Evolutionary conservation across 148 eudicot genomes (phyloP).

Genomic region (Rhododendron griersonianum): DNA sequence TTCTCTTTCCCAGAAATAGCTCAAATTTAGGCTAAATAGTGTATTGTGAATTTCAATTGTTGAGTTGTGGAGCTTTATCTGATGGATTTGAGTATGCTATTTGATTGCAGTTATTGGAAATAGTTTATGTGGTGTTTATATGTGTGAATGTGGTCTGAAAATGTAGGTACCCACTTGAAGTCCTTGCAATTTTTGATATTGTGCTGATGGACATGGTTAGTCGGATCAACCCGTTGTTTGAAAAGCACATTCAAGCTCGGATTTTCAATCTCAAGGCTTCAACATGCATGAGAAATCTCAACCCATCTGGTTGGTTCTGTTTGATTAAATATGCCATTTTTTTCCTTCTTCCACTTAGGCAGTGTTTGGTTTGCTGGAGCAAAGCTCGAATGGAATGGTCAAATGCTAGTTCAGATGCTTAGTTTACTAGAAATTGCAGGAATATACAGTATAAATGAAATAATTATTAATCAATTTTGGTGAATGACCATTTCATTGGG

Average conservation of each 20-base stretch:
- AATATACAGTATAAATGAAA: not conserved
- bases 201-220: conserved; percentile 92
- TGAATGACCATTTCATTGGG: not conserved
- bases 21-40: not conserved
- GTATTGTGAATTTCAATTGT: not conserved
- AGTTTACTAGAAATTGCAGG: not conserved
- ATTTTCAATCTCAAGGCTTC: conserved; percentile 79
- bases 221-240: conserved; percentile 61
- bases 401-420: not conserved
- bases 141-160: not conserved
- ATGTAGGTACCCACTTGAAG: conserved; percentile 74
- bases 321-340: not conserved
- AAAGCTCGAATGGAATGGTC: not conserved
- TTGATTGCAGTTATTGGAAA: not conserved
- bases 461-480: not conserved
- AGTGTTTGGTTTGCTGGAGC: not conserved
- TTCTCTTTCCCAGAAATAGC: not conserved
- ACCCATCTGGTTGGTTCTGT: conserved; percentile 72
- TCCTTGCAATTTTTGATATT: conserved; percentile 91
- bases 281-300: conserved; percentile 83
- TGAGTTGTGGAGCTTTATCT: not conserved
- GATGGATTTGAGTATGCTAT: not conserved
- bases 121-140: not conserved
- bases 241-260: conserved; percentile 89
- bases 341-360: not conserved